Evolutionary conservation across 495 filamentous ascomycete genomes (phyloP), one percentile per base, ranked within the genome.

Genomic region (Ascodesmis nigricans): DNA sequence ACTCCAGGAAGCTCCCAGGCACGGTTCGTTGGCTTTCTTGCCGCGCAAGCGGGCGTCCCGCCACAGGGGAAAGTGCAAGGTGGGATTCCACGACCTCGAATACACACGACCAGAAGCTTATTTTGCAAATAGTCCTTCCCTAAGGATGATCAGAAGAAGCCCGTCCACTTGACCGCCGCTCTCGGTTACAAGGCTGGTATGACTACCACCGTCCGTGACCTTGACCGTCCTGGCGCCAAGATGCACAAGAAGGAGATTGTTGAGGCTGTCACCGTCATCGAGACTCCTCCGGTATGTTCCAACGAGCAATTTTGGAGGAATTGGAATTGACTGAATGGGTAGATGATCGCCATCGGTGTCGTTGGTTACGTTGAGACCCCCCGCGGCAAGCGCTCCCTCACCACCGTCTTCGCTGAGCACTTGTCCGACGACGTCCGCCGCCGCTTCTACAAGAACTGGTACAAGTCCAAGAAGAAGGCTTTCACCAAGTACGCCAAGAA

Each of bases 381-480:
- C 62, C 90, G 90, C 53, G 90, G 90, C 68, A 83, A 95, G 53
- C 90, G 90, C 55, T 95, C 90, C 39, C 81, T 99, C 58, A 91
- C 83, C 56, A 99, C 90, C 56, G 76, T 99, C 59, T 99, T 90
- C 90, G 87, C 87, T 56, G 83, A 93, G 70, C 90, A 99, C 63
- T 60, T 99, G 58, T 75, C 75, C 62, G 90, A 99, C 60, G 90
- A 93, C 67, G 59, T 99, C 62, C 91, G 90, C 70, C 77, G 90
- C 47, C 82, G 90, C 57, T 99, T 99, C 79, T 99, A 99, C 76
- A 99, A 99, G 81, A 99, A 99, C 72, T 99, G 90, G 90, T 99
- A 99, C 78, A 91, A 90, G 70, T 77, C 69, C 69, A 99, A 99
- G 83, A 95, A 92, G 79, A 99, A 99, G 82, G 90, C 90, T 38